phyloP scores from a whole-genome alignment of 306 rosid species.

The Trifolium repens region DNA sequence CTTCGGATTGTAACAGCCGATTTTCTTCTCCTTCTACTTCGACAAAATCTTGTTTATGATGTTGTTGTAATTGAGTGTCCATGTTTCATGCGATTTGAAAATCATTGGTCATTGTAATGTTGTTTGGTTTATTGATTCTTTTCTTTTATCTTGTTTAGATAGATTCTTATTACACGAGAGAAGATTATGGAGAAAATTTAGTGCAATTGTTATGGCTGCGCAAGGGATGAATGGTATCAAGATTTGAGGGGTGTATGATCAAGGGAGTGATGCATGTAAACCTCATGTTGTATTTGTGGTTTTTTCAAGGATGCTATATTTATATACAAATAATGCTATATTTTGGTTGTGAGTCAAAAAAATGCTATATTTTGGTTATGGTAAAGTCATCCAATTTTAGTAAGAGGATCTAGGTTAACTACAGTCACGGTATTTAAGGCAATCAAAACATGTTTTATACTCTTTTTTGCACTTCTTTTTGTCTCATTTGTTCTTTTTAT shows the following conservation, averaged over 20 bases:
- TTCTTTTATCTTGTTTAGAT: slow-evolving; percentile 4
- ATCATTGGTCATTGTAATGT: slow-evolving; percentile 7
- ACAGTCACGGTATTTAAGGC: too few relatives aligned
- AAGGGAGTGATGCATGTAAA: slow-evolving; percentile 5
- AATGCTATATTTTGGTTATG: slow-evolving; percentile 15
- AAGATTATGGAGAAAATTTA: slow-evolving; percentile 47
- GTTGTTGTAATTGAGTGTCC: slow-evolving; percentile 36
- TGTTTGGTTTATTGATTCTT: slow-evolving; percentile 8
- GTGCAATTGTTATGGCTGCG: slow-evolving; percentile 33
- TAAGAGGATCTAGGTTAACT: not conserved
- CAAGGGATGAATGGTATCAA: slow-evolving; percentile 20
- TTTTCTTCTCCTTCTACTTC: slow-evolving; percentile 32
- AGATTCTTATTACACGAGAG: slow-evolving; percentile 24
- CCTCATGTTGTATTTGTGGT: slow-evolving; percentile 45
- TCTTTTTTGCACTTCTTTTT: too few relatives aligned
- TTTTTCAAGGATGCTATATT: slow-evolving; percentile 17
- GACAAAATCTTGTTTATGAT: not conserved
- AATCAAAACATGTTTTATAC: too few relatives aligned
- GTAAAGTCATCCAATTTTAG: not conserved
- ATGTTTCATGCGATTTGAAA: slow-evolving; percentile 34
- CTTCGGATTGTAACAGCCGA: slow-evolving; percentile 33
- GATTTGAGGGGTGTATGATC: slow-evolving; percentile 29
- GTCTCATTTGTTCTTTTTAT: too few relatives aligned
- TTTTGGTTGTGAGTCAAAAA: slow-evolving; percentile 15
- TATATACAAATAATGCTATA: slow-evolving; percentile 9